Evolutionary conservation across 2,329 filamentous ascomycete genomes (phyloP).

Genomic region (Emericellopsis cladophorae): DNA sequence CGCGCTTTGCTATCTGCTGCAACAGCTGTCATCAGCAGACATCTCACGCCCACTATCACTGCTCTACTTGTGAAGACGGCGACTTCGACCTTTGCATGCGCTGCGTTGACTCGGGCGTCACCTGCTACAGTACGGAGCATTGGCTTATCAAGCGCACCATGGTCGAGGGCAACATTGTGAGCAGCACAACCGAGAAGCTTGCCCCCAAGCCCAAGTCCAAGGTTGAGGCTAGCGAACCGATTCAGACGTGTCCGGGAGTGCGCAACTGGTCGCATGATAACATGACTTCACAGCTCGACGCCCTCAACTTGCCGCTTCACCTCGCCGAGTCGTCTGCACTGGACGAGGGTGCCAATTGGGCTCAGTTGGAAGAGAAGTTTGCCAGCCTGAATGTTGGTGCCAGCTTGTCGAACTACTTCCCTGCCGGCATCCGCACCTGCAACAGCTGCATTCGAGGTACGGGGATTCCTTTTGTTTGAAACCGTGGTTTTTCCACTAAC

Average conservation of each 20-base stretch:
- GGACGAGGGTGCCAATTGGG: neutral
- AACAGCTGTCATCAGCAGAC: conserved; percentile 77
- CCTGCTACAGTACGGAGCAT: conserved; percentile 69
- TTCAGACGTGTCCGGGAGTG: too few relatives aligned
- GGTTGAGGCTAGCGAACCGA: conserved; percentile 5
- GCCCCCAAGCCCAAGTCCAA: conserved; percentile 30
- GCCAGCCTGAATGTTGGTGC: conserved; percentile 5
- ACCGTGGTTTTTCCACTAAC: conserved; percentile 4
- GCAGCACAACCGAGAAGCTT: conserved; percentile 75
- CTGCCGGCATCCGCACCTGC: conserved; percentile 48
- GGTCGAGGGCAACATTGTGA: conserved; percentile 64
- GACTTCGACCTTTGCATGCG: conserved; percentile 85
- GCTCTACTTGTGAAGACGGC: conserved; percentile 81
- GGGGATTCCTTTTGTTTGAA: neutral
- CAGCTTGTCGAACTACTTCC: conserved; percentile 6
- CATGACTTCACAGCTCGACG: neutral
- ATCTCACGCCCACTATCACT: conserved; percentile 80
- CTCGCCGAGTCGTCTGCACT: conserved; percentile 1
- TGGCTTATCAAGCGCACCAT: conserved; percentile 92
- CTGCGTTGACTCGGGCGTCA: conserved; percentile 64
- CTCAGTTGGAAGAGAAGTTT: conserved; percentile 5
- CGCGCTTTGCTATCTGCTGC: conserved; percentile 74
- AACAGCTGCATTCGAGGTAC: conserved; percentile 43
- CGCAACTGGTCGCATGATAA: neutral
- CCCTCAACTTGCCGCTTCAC: neutral